Evolutionary conservation across 1,284 basidiomycete species (phyloP), one percentile per base, ranked within the genome.

Genomic region (Calocybe gambosa): DNA sequence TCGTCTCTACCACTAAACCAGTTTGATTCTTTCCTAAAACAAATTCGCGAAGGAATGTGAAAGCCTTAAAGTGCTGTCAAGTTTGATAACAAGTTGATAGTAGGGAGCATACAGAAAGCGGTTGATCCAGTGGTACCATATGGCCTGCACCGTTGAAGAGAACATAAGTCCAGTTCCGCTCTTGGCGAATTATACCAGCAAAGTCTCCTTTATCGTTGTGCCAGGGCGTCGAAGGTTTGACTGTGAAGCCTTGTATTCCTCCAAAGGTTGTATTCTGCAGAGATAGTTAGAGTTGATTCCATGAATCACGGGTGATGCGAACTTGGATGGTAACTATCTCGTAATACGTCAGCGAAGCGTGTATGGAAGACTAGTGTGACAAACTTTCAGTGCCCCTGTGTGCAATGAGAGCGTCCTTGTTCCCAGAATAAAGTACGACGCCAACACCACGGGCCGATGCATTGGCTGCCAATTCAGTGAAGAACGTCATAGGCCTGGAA

Each of bases 191-290:
- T 20, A 85, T 78, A 0, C 85, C 84, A 0, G 77, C 82, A 50
- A 79, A 75, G 38, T 76, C 66, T 18, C 77, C 76, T 1, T 60
- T 58, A 46, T 83, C 80, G 45, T 79, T 77, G 45, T 62, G 68
- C 79, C 80, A 83, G 1, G 78, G 74, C 0, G 84, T 87, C 1
- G 78, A 73, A 0, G 84, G 84, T 48, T 74, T 71, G 39, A 75
- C 68, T 4, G 80, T 77, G 58, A 87, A 87, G 2, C 85, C 85
- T 60, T 79, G 82, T 35, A 80, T 79, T 10, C 80, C 82, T 28
- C 83, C 82, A 54, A 86, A 87, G 0, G 85, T 85, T 7, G 80
- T 85, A 54, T 87, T 87, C 79, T 85, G 37, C 3, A 44, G 33
- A n/a, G 9, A 45, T 18, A 34, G 45, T 42, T 44, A 29, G 31